Conservation (phyloP, 148 eudicot genomes). For the Polygonum aviculare region DNA sequence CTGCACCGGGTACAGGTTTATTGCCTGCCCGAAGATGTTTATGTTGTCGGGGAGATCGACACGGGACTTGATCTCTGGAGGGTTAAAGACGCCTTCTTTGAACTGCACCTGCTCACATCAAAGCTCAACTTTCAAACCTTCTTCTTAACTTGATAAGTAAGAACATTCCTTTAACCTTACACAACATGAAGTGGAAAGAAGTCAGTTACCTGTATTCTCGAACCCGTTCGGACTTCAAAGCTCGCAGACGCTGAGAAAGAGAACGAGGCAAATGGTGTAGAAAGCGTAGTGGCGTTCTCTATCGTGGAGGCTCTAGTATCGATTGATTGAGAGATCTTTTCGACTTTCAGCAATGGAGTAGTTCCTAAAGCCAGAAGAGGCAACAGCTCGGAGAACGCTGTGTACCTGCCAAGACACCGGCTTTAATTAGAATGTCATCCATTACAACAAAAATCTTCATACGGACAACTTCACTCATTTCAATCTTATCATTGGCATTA, state of each 20-base stretch:
- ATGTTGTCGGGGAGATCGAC: constrained; percentile 65
- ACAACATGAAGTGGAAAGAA: not conserved
- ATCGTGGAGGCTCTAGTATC: constrained; percentile 45
- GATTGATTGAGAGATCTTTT: constrained; percentile 63
- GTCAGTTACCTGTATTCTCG: constrained; percentile 74
- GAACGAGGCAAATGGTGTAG: constrained; percentile 67
- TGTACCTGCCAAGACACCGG: constrained; percentile 48
- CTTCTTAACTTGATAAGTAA: too few relatives aligned
- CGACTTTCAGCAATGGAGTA: constrained; percentile 61
- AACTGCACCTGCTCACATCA: constrained; percentile 58
- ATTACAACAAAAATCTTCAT: too few relatives aligned
- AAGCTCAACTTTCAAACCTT: not conserved
- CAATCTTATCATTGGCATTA: not conserved
- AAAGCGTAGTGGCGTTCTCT: constrained; percentile 53
- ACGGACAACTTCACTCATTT: not conserved
- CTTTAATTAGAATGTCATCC: not conserved
- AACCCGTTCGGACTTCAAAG: constrained; percentile 74
- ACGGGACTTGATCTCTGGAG: constrained; percentile 80
- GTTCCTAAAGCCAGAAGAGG: constrained; percentile 78
- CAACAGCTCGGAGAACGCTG: constrained; percentile 86
- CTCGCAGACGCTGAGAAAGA: constrained; percentile 79
- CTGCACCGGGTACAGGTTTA: constrained; percentile 60
- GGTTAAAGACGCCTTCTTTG: constrained; percentile 76
- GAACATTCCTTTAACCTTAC: not conserved
- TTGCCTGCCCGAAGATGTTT: constrained; percentile 71